Conservation (phyloP, 768 basidiomycete species). For the Psilocybe tampanensis region DNA sequence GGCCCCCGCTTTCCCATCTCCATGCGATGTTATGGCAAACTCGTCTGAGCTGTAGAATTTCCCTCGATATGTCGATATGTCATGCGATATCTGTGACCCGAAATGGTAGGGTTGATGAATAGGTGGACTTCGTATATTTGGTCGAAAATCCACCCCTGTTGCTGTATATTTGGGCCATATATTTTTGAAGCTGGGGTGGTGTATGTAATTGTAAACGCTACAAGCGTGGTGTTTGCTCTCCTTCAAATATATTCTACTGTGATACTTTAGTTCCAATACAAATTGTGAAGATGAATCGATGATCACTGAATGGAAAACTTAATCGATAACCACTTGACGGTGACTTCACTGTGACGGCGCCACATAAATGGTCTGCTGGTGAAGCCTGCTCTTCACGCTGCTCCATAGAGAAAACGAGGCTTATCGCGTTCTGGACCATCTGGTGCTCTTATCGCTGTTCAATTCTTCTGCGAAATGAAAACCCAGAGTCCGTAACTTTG, state of each 20-base stretch:
- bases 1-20: slow-evolving; percentile 20
- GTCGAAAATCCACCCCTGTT: slow-evolving; percentile 1
- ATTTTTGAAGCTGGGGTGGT: background rate
- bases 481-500: background rate
- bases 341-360: background rate
- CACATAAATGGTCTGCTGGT: background rate
- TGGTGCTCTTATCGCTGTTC: background rate
- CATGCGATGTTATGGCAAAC: slow-evolving; percentile 20
- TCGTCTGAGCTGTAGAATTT: slow-evolving; percentile 9
- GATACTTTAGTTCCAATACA: too few relatives aligned
- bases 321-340: background rate
- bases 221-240: too few relatives aligned
- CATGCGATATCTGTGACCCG: slow-evolving; percentile 8
- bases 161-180: background rate
- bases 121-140: slow-evolving; percentile 8
- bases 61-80: slow-evolving; percentile 21
- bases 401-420: background rate
- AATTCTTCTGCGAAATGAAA: background rate
- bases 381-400: background rate
- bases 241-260: too few relatives aligned
- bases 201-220: too few relatives aligned
- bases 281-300: too few relatives aligned
- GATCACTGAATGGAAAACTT: too few relatives aligned
- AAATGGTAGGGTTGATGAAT: slow-evolving; percentile 1
- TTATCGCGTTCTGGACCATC: background rate